Base-by-base conservation (phyloP, 2,329 filamentous ascomycete species). In the Stachybotrys chartarum region DNA sequence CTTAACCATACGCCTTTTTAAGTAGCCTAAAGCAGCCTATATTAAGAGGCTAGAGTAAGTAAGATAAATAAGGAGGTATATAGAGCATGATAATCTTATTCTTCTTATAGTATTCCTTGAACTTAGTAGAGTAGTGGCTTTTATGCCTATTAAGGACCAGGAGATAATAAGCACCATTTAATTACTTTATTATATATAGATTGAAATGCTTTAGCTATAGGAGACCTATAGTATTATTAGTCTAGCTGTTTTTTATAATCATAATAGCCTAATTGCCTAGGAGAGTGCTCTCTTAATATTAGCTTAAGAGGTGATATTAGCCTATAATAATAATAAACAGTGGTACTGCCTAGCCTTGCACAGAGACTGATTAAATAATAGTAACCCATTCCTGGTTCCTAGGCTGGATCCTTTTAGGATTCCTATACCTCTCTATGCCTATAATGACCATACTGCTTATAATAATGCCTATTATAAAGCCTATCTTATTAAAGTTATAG, bases 391-490 rank as follows among this genome's bases (percentile, higher is more conserved):
- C 61, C 8, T 61, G 58, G 59, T 68, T 61, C 10, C 66, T 56
- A 57, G 59, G 62, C 59, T 67, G 56, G 12, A 62, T 46, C 53
- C 52, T 50, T 56, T 63, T 66, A 51, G 54, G 53, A 48, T 47
- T 58, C 50, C 55, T 57, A 44, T 50, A 49, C 53, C 59, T 57
- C 49, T 68, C 57, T 47, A 59, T 55, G 32, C 55, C 52, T 57
- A 59, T 68, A 50, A 70, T 55, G 48, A 70, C 63, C 50, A 65
- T 65, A 8, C 51, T 44, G 12, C 54, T 50, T 2, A 16, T 54
- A 52, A 68, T 68, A 17, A 66, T 56, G 52, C 66, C 66, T 47
- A 71, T 68, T 39, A 63, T 58, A 62, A 70, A 70, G 52, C 64
- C 63, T 39, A 61, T 68, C 57, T 71, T 57, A 55, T 64, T 55